These are phyloP conservation scores for Aureobasidium lini DNA, from an alignment of 2,329 filamentous ascomycete species.

Conservation along the genomic window DNA sequence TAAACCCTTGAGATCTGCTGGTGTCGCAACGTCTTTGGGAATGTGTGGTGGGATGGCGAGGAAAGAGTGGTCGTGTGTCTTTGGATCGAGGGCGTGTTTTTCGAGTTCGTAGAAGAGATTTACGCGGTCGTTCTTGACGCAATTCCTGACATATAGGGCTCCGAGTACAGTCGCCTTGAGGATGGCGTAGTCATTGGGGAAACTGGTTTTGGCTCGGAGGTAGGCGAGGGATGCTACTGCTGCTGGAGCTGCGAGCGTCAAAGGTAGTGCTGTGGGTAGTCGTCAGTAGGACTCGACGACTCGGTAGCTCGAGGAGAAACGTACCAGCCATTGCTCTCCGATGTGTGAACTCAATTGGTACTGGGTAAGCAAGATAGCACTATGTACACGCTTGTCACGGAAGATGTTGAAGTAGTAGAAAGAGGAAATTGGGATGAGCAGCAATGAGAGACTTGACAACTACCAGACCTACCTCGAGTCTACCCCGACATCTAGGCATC, in stretches of 20 bases:
- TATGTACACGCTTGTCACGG: background rate
- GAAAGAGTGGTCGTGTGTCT: constrained; percentile 27
- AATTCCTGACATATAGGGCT: constrained; percentile 47
- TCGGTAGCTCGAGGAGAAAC: background rate
- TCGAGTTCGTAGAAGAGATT: constrained; percentile 74
- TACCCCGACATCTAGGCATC: background rate
- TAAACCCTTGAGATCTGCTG: background rate
- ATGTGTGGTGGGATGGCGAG: constrained; percentile 25
- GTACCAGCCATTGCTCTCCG: background rate
- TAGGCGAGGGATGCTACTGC: constrained; percentile 64
- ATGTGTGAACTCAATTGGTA: too few species aligned
- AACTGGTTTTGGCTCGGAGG: constrained; percentile 61
- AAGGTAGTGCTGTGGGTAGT: constrained; percentile 5
- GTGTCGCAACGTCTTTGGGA: constrained; percentile 18
- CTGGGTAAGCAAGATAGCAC: background rate
- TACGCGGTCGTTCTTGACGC: constrained; percentile 46
- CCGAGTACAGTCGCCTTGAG: background rate
- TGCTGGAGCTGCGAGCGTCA: constrained; percentile 32
- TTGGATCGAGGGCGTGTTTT: constrained; percentile 51
- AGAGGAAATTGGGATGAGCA: background rate
- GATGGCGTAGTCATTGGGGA: constrained; percentile 65
- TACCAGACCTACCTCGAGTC: background rate
- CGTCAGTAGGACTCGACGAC: background rate
- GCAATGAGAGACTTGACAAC: background rate
- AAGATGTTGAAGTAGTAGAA: background rate